Conservation (phyloP, 2,329 filamentous ascomycete species). For the Ceratocystis huliohia region DNA sequence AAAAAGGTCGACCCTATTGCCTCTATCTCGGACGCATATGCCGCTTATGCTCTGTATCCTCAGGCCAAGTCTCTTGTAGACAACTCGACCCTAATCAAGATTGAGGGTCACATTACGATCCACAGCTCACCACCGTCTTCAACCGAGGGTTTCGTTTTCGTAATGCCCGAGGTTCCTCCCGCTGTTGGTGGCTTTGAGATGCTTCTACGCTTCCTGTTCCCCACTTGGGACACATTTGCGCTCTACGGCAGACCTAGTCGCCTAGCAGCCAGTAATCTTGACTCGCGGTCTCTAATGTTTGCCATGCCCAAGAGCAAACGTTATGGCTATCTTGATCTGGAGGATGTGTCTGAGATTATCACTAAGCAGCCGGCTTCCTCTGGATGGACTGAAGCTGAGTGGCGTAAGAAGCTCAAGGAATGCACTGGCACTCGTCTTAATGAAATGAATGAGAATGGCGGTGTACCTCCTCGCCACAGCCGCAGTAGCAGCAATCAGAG, state of each 20-base stretch:
- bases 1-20: slow-evolving; percentile 88
- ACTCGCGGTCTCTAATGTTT: slow-evolving; percentile 90
- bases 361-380: slow-evolving; percentile 57
- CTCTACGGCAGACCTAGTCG: slow-evolving; percentile 82
- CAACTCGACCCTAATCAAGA: slow-evolving; percentile 82
- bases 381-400: slow-evolving; percentile 73
- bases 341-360: slow-evolving; percentile 73
- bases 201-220: slow-evolving; percentile 84
- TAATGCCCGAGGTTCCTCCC: slow-evolving; percentile 92
- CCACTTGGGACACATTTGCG: slow-evolving; percentile 82
- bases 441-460: slow-evolving; percentile 41
- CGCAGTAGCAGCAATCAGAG: slow-evolving; percentile 47
- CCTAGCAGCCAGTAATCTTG: slow-evolving; percentile 74
- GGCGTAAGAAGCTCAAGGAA: slow-evolving; percentile 81
- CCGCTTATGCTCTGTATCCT: slow-evolving; percentile 90
- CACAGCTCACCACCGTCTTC: slow-evolving; percentile 65
- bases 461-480: slow-evolving; percentile 29
- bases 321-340: slow-evolving; percentile 80
- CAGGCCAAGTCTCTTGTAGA: slow-evolving; percentile 90
- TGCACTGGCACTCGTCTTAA: slow-evolving; percentile 70
- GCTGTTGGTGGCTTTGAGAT: slow-evolving; percentile 91
- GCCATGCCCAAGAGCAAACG: slow-evolving; percentile 81
- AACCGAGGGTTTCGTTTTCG: slow-evolving; percentile 88
- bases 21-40: slow-evolving; percentile 79
- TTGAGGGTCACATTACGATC: slow-evolving; percentile 82